Base-by-base conservation (phyloP, 805 yeast species). In the Kodamaea jinghongensis region DNA sequence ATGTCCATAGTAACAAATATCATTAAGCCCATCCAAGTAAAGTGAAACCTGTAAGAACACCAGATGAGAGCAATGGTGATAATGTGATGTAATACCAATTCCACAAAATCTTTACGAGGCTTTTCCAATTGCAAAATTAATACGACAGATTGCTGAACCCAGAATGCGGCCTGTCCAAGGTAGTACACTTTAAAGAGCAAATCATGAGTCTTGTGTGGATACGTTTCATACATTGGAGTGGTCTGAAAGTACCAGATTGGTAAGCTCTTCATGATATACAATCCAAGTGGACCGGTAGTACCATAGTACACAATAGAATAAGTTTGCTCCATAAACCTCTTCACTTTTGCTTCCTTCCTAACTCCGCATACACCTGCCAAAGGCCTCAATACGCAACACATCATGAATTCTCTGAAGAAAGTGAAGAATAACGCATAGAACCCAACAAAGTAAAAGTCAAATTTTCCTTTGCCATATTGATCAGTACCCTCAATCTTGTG, bases 1-100 rank as follows among this genome's bases (percentile, higher is more conserved):
- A 89, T 75, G 63, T 93, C 99, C 99, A 93, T 93, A 16, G 98
- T 88, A 52, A 93, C 76, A 61, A 87, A 93, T 38, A 93, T 78
- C 12, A 84, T 86, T 26, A 93, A 61, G 4, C 99, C 99, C 76
- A 93, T 91, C 81, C 95, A 87, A 11, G 96, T 87, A 71, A 89
- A 93, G 63, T 93, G 96, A 74, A 93, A 93, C 50, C 90, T 78
- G 62, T 93, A 91, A 8, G 96, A 86, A 39, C 78, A 71, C 78
- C 84, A 83, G 53, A 93, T 89, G 51, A 93, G 76, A 3, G 88
- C 78, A 60, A 93, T 80, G 17, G 99, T 93, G 47, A 93, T 81
- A 46, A 93, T 76, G 61, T 93, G 99, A 63, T 93, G 99, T 62
- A 87, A 81, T 28, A 91, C 86, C 45, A 93, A 75, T 64, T 93